These are phyloP conservation scores for Emericellopsis terricola DNA, from an alignment of 495 filamentous ascomycete genomes.

Conservation along the genomic window DNA sequence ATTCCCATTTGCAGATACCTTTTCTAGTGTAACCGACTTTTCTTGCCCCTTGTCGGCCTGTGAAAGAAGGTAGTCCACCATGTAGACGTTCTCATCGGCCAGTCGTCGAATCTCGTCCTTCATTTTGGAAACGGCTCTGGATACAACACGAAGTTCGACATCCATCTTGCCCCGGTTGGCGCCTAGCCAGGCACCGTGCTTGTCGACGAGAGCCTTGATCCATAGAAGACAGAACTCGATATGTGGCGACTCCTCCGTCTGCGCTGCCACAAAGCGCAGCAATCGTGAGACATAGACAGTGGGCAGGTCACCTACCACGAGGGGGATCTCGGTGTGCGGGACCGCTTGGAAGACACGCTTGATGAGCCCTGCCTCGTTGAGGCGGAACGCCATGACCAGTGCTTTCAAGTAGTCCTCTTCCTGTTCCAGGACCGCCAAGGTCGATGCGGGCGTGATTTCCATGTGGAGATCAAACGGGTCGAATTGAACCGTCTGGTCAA, in stretches of 20 bases:
- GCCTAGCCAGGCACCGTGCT: constrained; percentile 67
- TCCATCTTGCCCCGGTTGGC: constrained; percentile 60
- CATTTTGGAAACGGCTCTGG: constrained; percentile 59
- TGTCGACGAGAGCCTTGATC: constrained; percentile 70
- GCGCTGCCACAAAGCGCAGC: constrained; percentile 67
- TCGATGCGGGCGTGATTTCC: constrained; percentile 69
- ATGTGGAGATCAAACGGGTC: constrained; percentile 95
- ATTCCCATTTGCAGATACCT: too few relatives aligned
- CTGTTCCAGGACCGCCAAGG: constrained; percentile 50
- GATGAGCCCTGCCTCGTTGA: constrained; percentile 65
- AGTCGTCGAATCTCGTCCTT: constrained; percentile 53
- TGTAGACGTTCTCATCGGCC: constrained; percentile 73
- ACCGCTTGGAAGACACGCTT: constrained; percentile 71
- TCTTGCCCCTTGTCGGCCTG: constrained; percentile 19
- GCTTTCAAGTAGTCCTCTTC: constrained; percentile 78
- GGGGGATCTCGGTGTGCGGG: constrained; percentile 52
- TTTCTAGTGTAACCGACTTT: too few relatives aligned
- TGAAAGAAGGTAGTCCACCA: constrained; percentile 58
- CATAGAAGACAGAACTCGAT: constrained; percentile 86
- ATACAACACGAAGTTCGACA: constrained; percentile 62
- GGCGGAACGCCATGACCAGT: constrained; percentile 87
- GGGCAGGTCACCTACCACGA: constrained; percentile 66
- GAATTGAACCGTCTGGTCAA: constrained; percentile 66
- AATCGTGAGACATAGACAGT: constrained; percentile 70
- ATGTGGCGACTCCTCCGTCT: constrained; percentile 80